These are phyloP conservation scores for Corynespora cassiicola DNA, from an alignment of 2,329 filamentous ascomycete genomes.

Conservation along the genomic window DNA sequence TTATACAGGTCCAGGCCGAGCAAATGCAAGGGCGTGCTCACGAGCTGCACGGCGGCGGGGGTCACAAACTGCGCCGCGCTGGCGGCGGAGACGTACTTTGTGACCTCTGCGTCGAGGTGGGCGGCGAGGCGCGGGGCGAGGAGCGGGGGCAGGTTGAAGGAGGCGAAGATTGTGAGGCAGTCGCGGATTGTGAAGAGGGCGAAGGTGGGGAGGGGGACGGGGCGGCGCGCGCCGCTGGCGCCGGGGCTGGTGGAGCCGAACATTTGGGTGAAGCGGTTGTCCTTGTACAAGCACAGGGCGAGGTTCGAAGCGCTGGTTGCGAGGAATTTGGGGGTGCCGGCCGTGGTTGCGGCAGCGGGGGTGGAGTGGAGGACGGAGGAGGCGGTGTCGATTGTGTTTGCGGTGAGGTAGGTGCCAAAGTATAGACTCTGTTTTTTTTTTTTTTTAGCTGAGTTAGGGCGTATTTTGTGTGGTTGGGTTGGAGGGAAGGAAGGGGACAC, in stretches of 20 bases:
- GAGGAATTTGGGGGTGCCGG: slow-evolving; percentile 80
- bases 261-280: slow-evolving; percentile 81
- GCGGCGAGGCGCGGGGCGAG: slow-evolving; percentile 71
- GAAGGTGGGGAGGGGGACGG: slow-evolving; percentile 75
- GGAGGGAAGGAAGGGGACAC: slow-evolving; percentile 12
- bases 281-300: slow-evolving; percentile 86
- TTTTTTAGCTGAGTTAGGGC: too few relatives aligned
- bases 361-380: slow-evolving; percentile 66
- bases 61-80: slow-evolving; percentile 77
- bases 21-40: slow-evolving; percentile 84
- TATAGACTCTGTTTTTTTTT: slow-evolving; percentile 74
- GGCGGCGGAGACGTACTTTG: slow-evolving; percentile 57
- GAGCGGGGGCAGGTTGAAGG: slow-evolving; percentile 85
- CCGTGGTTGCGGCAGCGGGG: slow-evolving; percentile 69
- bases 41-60: slow-evolving; percentile 78
- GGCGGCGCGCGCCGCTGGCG: slow-evolving; percentile 49
- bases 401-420: slow-evolving; percentile 86
- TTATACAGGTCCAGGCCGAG: slow-evolving; percentile 89
- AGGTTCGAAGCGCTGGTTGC: slow-evolving; percentile 85
- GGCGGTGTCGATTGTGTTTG: slow-evolving; percentile 84
- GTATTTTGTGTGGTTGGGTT: neutral
- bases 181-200: slow-evolving; percentile 82
- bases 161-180: slow-evolving; percentile 87
- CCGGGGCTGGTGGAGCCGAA: slow-evolving; percentile 67
- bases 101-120: slow-evolving; percentile 50